Evolutionary conservation across 2,329 filamentous ascomycete species (phyloP), one percentile per base, ranked within the genome.

Genomic region (Ilyonectria mors-panacis): DNA sequence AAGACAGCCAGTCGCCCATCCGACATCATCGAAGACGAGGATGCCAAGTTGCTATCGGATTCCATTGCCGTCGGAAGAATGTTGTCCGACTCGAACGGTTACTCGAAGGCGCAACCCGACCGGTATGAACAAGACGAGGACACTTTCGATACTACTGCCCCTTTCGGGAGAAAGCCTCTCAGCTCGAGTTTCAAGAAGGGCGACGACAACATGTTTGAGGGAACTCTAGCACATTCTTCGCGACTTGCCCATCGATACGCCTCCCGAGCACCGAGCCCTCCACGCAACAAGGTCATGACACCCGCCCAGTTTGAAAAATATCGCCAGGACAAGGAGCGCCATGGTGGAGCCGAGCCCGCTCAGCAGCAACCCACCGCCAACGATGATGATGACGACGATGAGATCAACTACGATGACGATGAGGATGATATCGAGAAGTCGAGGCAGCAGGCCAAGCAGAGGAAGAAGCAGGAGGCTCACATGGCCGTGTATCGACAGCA

Each of bases 401-500:
- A 92, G 26, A 86, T 87, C 62, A 85, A 91, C 66, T 91, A 92
- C 68, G 89, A 91, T 44, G 91, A 93, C 51, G 92, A 94, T 51
- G 92, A 95, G 47, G 94, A 97, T 73, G 94, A 97, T 70, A 79
- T 87, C 0, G 94, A 97, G 76, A 93, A 93, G 76, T 89, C 90
- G 30, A 92, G 87, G 77, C 87, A 93, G 77, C 86, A 92, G 53
- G 89, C 92, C 19, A 93, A 91, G 78, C 93, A 96, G 78, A 87
- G 94, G 70, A 89, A 91, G 75, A 96, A 95, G 84, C 94, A 97
- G 78, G 94, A 97, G 80, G 94, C 94, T 13, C 94, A 96, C 78
- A 91, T 97, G 85, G 88, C 94, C 1, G 92, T 97, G 2, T 97
- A 97, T 79, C 89, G 94, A 65, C 94, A 97, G 79, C 93, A 96